Conservation (phyloP, 2,329 filamentous ascomycete genomes). For the Alternaria angustiovoidea region DNA sequence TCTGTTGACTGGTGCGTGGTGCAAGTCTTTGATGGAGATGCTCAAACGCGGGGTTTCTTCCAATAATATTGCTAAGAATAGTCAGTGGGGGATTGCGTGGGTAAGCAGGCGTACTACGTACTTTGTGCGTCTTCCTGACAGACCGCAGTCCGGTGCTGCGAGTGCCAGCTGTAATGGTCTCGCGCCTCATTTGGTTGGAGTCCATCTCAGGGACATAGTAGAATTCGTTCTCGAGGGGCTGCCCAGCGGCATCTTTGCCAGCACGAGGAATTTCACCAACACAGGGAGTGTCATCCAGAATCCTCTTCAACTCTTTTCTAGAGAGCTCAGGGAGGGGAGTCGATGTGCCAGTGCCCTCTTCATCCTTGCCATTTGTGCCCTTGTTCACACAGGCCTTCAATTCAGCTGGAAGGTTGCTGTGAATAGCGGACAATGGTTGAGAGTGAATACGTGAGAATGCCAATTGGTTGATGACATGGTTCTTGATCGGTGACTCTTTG, state of each 20-base stretch:
- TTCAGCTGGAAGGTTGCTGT: conserved; percentile 80
- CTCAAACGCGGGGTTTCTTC: conserved; percentile 64
- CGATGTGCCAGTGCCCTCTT: conserved; percentile 26
- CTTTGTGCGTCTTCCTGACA: conserved; percentile 97
- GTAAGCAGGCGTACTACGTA: conserved; percentile 54
- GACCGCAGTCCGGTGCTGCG: conserved; percentile 87
- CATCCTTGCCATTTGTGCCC: conserved; percentile 29
- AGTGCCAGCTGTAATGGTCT: conserved; percentile 84
- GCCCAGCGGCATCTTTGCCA: conserved; percentile 95
- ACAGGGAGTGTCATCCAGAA: conserved; percentile 78
- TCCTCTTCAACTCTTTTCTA: conserved; percentile 66
- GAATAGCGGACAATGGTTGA: conserved; percentile 86
- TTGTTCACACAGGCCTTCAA: conserved; percentile 50
- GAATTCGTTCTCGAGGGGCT: conserved; percentile 92
- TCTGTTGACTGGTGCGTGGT: neutral
- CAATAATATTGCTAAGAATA: conserved; percentile 72
- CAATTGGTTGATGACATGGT: conserved; percentile 94
- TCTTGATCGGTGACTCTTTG: conserved; percentile 65
- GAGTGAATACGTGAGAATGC: conserved; percentile 93
- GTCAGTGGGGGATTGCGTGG: conserved; percentile 15
- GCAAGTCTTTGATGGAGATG: neutral
- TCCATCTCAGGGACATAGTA: conserved; percentile 95
- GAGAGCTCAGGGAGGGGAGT: conserved; percentile 41
- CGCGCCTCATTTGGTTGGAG: conserved; percentile 76
- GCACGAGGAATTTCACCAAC: conserved; percentile 88